phyloP scores from a whole-genome alignment of 2,329 filamentous ascomycete genomes.

The Ascochyta rabiei region DNA sequence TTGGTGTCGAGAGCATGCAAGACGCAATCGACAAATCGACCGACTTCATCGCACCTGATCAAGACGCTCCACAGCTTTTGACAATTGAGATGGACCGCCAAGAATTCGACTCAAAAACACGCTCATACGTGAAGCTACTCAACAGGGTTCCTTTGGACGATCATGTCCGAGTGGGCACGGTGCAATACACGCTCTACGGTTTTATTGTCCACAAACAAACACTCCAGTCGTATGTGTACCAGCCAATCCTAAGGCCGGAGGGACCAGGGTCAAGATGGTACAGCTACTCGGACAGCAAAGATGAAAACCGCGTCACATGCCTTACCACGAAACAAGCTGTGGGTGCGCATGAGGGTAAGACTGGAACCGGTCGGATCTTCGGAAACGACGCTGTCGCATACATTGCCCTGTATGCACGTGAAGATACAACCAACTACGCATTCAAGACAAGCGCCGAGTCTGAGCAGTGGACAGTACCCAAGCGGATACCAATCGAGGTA shows the following conservation, averaged over 20 bases:
- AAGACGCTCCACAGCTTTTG: constrained; percentile 55
- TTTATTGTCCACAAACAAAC: constrained; percentile 66
- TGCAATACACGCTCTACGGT: constrained; percentile 63
- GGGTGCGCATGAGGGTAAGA: constrained; percentile 57
- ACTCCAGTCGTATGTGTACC: constrained; percentile 64
- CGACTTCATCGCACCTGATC: constrained; percentile 28
- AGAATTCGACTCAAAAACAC: constrained; percentile 58
- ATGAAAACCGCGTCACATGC: constrained; percentile 62
- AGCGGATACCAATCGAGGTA: constrained; percentile 44
- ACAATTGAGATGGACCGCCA: constrained; percentile 64
- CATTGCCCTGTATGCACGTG: constrained; percentile 62
- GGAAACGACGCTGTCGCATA: constrained; percentile 59
- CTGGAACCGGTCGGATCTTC: constrained; percentile 43
- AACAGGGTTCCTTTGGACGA: constrained; percentile 64
- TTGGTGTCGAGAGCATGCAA: constrained; percentile 48
- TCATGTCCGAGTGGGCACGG: constrained; percentile 55
- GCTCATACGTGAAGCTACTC: constrained; percentile 63
- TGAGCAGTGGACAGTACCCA: constrained; percentile 54
- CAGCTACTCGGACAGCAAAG: constrained; percentile 60
- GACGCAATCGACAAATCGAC: constrained; percentile 47
- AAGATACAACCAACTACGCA: constrained; percentile 49
- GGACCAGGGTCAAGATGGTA: constrained; percentile 65
- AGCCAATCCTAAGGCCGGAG: constrained; percentile 64
- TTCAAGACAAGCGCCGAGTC: constrained; percentile 53
- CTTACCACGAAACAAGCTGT: constrained; percentile 63